Evolutionary conservation across 306 rosid species (phyloP), one percentile per base, ranked within the genome.

Genomic region (Arachis hypogaea): DNA sequence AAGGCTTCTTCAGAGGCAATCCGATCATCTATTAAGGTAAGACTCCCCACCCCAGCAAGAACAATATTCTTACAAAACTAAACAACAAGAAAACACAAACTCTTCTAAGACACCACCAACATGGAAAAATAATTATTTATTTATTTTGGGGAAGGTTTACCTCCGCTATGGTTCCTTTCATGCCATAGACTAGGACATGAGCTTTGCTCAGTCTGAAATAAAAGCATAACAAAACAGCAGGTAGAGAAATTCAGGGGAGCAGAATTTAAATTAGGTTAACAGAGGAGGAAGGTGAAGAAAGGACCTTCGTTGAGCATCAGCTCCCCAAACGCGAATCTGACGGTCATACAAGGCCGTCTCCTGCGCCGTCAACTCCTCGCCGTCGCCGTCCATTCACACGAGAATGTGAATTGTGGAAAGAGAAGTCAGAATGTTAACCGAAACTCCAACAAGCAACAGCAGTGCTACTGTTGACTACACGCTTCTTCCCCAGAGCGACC

Each of bases 241-340:
- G 28, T 22, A 22, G 28, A 22, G 28, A 22, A 22, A 22, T 22
- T 22, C 28, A 22, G 28, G 28, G 28, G 28, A 22, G 28, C 28
- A 22, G 28, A 22, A 22, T 22, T 22, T 22, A 22, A 22, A 22
- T 22, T 22, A 22, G 28, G 28, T 22, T 22, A 22, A 22, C 1
- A 22, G 28, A 22, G 28, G 28, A 22, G 28, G 28, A 22, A 22
- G 28, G 28, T 22, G 28, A 22, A 22, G 28, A n/a, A 60, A 63
- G 40, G 11, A 92, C 99, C 99, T 92, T 77, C 96, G 80, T 74
- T 94, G 99, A n/a, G 99, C 96, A 82, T 92, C 98, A 41, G 96
- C 97, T 9, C 99, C 98, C 99, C 99, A 94, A 83, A 94, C 99
- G 90, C 99, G 88, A 88, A 92, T 94, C 62, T 94, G 99, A 66